Conservation (phyloP, 2,329 filamentous ascomycete genomes). For the Apiospora pterosperma region DNA sequence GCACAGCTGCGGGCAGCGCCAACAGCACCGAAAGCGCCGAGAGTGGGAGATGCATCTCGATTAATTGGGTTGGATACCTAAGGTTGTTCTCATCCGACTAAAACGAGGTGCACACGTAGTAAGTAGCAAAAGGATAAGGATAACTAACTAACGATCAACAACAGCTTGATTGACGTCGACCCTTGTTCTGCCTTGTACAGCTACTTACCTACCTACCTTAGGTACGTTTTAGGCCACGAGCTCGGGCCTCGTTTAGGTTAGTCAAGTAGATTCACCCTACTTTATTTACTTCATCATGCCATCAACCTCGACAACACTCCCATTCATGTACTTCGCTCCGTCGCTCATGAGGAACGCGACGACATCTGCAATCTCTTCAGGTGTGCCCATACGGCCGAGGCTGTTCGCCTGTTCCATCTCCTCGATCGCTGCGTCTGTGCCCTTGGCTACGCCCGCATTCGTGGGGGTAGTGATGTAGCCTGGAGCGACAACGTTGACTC, state of each 20-base stretch:
- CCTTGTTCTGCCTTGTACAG: background rate
- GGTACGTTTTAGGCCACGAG: no score
- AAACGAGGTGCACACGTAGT: background rate
- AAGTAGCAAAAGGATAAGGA: background rate
- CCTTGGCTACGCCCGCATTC: slow-evolving; percentile 42
- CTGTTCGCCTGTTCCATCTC: slow-evolving; percentile 19
- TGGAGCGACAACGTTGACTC: slow-evolving; percentile 30
- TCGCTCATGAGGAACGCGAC: slow-evolving; percentile 48
- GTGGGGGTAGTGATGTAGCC: slow-evolving; percentile 25
- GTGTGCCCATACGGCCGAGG: slow-evolving; percentile 21
- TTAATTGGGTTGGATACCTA: background rate
- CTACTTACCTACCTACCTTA: no score
- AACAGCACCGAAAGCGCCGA: slow-evolving; percentile 28
- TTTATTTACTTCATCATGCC: slow-evolving; percentile 31
- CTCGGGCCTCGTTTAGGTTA: slow-evolving; percentile 1
- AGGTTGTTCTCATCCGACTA: background rate
- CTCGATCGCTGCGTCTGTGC: slow-evolving; percentile 34
- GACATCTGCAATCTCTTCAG: slow-evolving; percentile 28
- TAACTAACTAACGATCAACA: background rate
- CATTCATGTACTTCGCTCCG: slow-evolving; percentile 51
- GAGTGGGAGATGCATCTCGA: slow-evolving; percentile 22
- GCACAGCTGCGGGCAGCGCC: slow-evolving; percentile 45
- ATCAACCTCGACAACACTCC: slow-evolving; percentile 45
- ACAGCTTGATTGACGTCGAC: slow-evolving; percentile 1
- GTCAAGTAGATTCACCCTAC: no score